Base-by-base conservation (phyloP, 1,284 basidiomycete species). In the Sanghuangporus sanghuang region DNA sequence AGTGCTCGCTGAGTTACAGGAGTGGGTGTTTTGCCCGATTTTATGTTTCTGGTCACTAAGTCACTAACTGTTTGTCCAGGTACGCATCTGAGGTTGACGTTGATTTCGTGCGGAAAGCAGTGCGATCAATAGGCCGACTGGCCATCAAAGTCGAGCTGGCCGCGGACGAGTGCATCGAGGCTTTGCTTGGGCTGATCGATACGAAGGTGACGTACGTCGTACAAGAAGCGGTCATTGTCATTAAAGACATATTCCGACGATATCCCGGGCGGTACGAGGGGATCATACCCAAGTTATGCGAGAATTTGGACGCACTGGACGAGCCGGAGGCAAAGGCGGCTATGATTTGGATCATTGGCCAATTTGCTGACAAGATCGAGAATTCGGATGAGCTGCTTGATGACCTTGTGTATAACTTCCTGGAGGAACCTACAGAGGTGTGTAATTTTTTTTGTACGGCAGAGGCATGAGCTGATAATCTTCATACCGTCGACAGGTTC, bases 21-120 rank as follows among this genome's bases (percentile, higher is more conserved):
- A 99, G 92, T 96, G 73, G 71, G 87, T 78, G 40, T 35, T 21
- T 38, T 12, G 21, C 9, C 21, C 66, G 50, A 23, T 8, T 18
- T 39, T 58, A 7, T 50, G 12, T 40, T 42, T 11, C 1, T 38
- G 44, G 50, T 53, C 62, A 54, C 62, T 67, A 27, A 65, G 50
- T 53, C 62, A 54, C 62, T 67, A 27, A 65, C 36, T 46, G 62
- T 61, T 52, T 66, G 61, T 38, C 27, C 66, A 96, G 95, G 71
- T 99, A 99, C 74, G 97, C 97, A 1, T 93, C 95, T 1, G 97
- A 99, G 75, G 96, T 98, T 2, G 97, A 99, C 73, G 84, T 99
- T 57, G 96, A 99, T 76, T 99, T 99, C 74, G 96, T 98, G 23
- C 88, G 96, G 57, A 98, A 98, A 75, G 93, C 97, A 3, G 96